Conservation (phyloP, 2,329 filamentous ascomycete species). For the Grosmannia clavigera region DNA sequence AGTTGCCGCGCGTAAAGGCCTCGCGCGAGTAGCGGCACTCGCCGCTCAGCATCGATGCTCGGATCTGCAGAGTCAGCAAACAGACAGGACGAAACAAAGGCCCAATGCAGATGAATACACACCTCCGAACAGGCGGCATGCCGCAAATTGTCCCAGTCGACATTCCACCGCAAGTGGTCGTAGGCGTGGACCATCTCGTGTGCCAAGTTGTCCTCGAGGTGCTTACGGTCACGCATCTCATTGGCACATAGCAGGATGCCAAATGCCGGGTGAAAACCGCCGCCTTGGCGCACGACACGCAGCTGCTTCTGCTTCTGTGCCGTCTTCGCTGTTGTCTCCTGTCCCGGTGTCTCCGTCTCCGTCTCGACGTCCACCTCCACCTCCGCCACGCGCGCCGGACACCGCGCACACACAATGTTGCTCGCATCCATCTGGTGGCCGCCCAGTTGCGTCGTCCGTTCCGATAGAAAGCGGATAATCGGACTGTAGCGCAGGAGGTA, state of each 20-base stretch:
- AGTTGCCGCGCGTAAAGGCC: constrained; percentile 73
- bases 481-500: constrained; percentile 79
- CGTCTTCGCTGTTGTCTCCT: neutral
- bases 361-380: constrained; percentile 25
- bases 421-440: constrained; percentile 52
- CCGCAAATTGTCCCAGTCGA: constrained; percentile 67
- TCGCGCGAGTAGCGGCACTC: constrained; percentile 88
- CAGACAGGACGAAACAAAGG: neutral
- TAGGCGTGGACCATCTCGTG: constrained; percentile 98
- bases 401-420: constrained; percentile 76
- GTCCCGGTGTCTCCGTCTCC: neutral
- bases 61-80: constrained; percentile 48
- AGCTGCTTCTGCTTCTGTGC: neutral
- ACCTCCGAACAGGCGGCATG: constrained; percentile 95
- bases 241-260: constrained; percentile 92
- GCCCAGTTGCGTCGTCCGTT: constrained; percentile 69
- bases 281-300: constrained; percentile 51
- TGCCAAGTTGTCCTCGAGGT: constrained; percentile 85
- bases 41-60: constrained; percentile 82
- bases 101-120: constrained; percentile 15
- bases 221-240: constrained; percentile 64
- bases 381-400: constrained; percentile 45
- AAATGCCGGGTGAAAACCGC: constrained; percentile 75
- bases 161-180: constrained; percentile 84
- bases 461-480: constrained; percentile 72